A percentile compares a stretch with the other conserved stretches of the same genome.
Conservation (phyloP, 2,329 filamentous ascomycete genomes). For the Scytalidium sp. region DNA sequence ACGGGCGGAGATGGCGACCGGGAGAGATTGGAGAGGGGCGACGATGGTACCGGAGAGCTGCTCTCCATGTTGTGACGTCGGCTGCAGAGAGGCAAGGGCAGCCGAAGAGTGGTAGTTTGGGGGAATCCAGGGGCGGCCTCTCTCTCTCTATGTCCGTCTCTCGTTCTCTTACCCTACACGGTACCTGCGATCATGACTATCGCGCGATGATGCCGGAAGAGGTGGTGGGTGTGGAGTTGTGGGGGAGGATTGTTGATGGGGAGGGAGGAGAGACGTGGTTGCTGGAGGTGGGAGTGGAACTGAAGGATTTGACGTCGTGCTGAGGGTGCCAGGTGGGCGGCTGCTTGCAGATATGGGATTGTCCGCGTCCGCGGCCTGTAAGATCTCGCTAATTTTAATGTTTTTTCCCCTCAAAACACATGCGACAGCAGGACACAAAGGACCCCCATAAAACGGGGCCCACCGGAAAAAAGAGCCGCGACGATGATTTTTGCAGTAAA, state of each 20-base stretch:
- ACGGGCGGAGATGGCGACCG: conserved; percentile 27
- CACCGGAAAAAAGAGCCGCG: too few species aligned
- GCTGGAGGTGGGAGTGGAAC: background rate
- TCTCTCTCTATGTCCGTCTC: too few species aligned
- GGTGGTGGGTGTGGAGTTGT: background rate
- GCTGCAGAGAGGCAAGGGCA: background rate
- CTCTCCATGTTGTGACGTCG: background rate
- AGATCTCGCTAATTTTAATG: background rate
- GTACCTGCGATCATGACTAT: background rate
- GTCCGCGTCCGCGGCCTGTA: background rate
- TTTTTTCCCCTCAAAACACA: background rate
- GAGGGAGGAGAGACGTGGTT: background rate
- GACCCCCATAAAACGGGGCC: too few species aligned
- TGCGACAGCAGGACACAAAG: too few species aligned
- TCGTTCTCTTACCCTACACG: too few species aligned
- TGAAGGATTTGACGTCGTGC: background rate
- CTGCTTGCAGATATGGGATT: background rate
- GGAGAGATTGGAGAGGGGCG: conserved; percentile 32
- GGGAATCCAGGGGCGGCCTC: background rate
- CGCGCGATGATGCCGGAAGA: background rate
- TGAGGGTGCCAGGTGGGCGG: background rate
- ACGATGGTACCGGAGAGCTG: conserved; percentile 21
- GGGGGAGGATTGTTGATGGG: background rate
- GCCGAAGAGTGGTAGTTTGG: background rate
- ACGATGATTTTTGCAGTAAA: too few species aligned